Conservation (phyloP, 208 protist genomes). For the Leptomonas pyrrhocoris region DNA sequence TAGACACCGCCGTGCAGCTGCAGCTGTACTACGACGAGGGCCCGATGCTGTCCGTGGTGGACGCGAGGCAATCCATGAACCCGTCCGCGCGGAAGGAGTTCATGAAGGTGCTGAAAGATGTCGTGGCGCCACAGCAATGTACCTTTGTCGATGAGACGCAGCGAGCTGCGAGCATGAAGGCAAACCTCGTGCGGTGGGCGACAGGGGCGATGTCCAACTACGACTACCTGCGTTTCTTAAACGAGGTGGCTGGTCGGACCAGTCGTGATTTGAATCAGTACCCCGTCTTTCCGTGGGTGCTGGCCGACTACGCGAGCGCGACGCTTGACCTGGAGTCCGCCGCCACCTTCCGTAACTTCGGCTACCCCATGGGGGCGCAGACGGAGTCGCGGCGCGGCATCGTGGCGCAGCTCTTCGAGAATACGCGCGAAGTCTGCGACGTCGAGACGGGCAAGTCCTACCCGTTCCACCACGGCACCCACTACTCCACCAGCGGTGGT, state of each 20-base stretch:
- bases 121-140: slow-evolving; percentile 51
- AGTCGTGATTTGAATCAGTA: slow-evolving; percentile 95
- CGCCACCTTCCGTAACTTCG: slow-evolving; percentile 90
- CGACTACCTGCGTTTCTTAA: slow-evolving; percentile 94
- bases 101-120: slow-evolving; percentile 60
- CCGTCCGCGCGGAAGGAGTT: slow-evolving; percentile 74
- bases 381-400: slow-evolving; percentile 68
- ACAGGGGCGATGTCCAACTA: slow-evolving; percentile 92
- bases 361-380: slow-evolving; percentile 97
- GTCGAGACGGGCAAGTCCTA: slow-evolving; percentile 42
- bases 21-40: slow-evolving; percentile 72
- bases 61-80: slow-evolving; percentile 89
- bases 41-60: slow-evolving; percentile 81
- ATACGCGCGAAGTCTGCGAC: slow-evolving; percentile 43
- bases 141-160: slow-evolving; percentile 69
- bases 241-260: slow-evolving; percentile 88
- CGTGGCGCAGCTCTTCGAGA: slow-evolving; percentile 82
- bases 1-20: slow-evolving; percentile 81
- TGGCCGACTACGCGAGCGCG: slow-evolving; percentile 88
- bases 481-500: slow-evolving; percentile 96
- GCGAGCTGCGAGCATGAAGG: slow-evolving; percentile 49
- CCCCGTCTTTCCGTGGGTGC: slow-evolving; percentile 95
- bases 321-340: slow-evolving; percentile 74
- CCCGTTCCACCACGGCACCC: slow-evolving; percentile 98
- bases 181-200: slow-evolving; percentile 91